A percentile compares a stretch with the other conserved stretches of the same genome.
These are phyloP conservation scores for Leishmania gerbilli DNA, from an alignment of 208 protist species.

Conservation along the genomic window DNA sequence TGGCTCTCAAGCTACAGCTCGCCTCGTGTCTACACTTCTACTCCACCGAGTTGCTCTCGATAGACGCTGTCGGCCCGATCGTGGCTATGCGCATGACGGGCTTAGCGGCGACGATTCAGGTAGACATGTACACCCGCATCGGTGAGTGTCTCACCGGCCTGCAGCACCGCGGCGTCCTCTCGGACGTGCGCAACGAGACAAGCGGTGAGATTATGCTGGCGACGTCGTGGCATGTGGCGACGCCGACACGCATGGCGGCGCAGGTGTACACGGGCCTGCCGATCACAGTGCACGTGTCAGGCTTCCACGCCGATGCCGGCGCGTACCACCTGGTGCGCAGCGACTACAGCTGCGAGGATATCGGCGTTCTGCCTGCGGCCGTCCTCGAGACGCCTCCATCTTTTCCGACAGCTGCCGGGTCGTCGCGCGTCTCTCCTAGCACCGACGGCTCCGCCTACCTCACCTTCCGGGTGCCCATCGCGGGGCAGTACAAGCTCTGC, in stretches of 20 bases:
- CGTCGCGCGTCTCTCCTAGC: background rate
- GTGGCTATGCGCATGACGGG: slow-evolving; percentile 35
- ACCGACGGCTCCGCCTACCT: slow-evolving; percentile 9
- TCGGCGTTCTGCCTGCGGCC: slow-evolving; percentile 23
- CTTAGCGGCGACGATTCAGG: slow-evolving; percentile 28
- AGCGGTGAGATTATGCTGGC: slow-evolving; percentile 37
- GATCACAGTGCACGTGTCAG: slow-evolving; percentile 26
- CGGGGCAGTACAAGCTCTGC: slow-evolving; percentile 62
- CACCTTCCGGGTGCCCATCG: slow-evolving; percentile 38
- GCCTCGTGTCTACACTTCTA: slow-evolving; percentile 54
- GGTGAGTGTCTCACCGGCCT: slow-evolving; percentile 36
- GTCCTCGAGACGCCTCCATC: slow-evolving; percentile 2
- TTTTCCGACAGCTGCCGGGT: background rate
- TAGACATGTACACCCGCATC: slow-evolving; percentile 39
- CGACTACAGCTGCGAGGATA: slow-evolving; percentile 26
- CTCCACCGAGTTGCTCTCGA: slow-evolving; percentile 44
- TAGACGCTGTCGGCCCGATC: slow-evolving; percentile 39
- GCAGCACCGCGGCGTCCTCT: slow-evolving; percentile 21
- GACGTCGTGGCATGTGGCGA: slow-evolving; percentile 34
- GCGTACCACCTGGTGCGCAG: slow-evolving; percentile 29
- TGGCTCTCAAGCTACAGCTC: slow-evolving; percentile 32
- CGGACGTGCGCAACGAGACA: slow-evolving; percentile 42
- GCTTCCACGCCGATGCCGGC: slow-evolving; percentile 20
- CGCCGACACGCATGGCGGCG: slow-evolving; percentile 16
- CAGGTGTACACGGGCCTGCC: slow-evolving; percentile 22